Conservation (phyloP, 768 basidiomycete species). For the Tulasnella sp. region DNA sequence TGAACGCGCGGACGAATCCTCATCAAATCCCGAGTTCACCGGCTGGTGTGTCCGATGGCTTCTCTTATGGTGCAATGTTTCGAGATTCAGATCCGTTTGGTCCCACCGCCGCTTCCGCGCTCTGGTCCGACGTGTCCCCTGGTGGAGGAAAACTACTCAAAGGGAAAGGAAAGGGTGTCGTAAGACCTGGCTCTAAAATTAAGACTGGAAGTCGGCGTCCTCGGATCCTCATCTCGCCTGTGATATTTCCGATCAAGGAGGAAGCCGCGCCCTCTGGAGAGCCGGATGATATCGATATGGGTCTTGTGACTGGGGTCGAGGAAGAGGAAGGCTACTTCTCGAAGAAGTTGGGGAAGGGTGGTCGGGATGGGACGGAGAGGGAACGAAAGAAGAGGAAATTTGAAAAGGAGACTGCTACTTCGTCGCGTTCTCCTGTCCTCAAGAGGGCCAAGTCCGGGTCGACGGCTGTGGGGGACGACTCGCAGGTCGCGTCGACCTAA, state of each 20-base stretch:
- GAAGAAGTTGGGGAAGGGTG: conserved; percentile 5
- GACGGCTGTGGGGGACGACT: no score
- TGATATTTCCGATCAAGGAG: conserved; percentile 11
- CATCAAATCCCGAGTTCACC: neutral
- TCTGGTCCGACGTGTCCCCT: conserved; percentile 2
- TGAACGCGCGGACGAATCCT: neutral
- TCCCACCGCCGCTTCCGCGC: neutral
- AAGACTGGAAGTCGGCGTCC: neutral
- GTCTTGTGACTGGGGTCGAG: neutral
- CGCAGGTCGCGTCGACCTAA: no score
- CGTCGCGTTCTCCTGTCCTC: no score
- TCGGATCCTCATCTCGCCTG: conserved; percentile 13
- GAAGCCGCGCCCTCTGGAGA: neutral
- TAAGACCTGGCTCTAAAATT: neutral
- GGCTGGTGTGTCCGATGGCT: conserved; percentile 8
- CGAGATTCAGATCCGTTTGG: neutral
- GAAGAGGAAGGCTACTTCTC: conserved; percentile 15
- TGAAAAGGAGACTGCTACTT: conserved; percentile 2
- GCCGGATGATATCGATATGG: conserved; percentile 4
- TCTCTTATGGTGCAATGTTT: conserved; percentile 13
- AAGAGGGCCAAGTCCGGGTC: no score
- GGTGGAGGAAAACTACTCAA: neutral
- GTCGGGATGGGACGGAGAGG: conserved; percentile 12
- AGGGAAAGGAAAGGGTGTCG: conserved; percentile 1
- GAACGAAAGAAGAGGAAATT: conserved; percentile 10